Percentiles rank a stretch among this genome's conserved stretches.
Evolutionary conservation across 164 flowering plant species (phyloP).

Genomic region (Stephania japonica): DNA sequence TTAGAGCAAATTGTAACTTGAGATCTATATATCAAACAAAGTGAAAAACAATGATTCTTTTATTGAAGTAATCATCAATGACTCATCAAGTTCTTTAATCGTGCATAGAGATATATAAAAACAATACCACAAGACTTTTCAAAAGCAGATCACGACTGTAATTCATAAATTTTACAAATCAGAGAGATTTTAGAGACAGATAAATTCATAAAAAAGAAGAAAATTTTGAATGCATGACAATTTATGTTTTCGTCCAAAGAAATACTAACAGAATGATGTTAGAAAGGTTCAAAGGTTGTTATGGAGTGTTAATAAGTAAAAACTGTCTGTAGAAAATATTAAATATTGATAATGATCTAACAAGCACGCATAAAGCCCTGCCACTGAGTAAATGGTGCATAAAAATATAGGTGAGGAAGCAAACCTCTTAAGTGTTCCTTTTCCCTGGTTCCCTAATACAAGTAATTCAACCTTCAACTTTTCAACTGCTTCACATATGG

Average conservation of each 20-base stretch:
- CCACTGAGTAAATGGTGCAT: not conserved
- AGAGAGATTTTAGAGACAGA: no score
- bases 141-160: no score
- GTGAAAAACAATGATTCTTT: no score
- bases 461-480: constrained; percentile 41
- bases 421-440: constrained; percentile 49
- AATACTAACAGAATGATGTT: not conserved
- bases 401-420: constrained; percentile 5
- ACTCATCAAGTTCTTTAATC: no score
- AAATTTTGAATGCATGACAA: not conserved
- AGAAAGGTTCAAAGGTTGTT: no score
- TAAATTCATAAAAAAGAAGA: not conserved
- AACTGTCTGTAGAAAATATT: no score
- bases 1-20: no score
- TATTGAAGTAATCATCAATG: no score
- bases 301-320: not conserved
- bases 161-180: no score
- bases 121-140: no score
- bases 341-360: not conserved
- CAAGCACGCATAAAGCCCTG: not conserved
- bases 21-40: no score
- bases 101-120: no score
- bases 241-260: not conserved
- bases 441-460: constrained; percentile 51
- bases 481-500: constrained; percentile 52